Base-by-base conservation (phyloP, 306 rosid genomes). In the Vigna trinervia region DNA sequence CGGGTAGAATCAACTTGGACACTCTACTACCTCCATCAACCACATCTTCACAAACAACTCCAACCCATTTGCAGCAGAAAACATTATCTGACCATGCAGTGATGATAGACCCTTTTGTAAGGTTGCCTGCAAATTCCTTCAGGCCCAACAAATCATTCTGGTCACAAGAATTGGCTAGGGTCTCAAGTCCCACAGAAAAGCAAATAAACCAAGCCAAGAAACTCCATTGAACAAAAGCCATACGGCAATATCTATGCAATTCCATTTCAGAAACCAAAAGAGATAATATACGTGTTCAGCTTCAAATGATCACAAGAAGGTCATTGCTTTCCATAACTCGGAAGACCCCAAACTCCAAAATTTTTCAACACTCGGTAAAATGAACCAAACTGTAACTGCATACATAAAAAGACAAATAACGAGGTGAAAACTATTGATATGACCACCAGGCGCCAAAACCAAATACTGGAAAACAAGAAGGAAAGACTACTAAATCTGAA, bases 41-140 rank as follows among this genome's bases (percentile, higher is more conserved):
- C 62, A 75, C 69, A 82, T 56, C 86, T 78, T 76, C 88, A 77
- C 91, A 89, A 69, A 67, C 17, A 73, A 89, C 89, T 43, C 93
- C 93, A 57, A 34, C 58, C 93, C 93, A 89, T 9, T 51, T 76
- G 86, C 93, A 89, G 85, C 93, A 89, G 59, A n/a, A 45, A 69
- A 73, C 59, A 68, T 73, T 81, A 61, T 75, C 47, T 39, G 82
- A 71, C 91, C 93, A 89, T 13, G 77, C 26, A 36, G 70, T 61
- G 63, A 78, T 57, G 38, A 81, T 64, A 39, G 84, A 77, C 77
- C 82, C 86, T 75, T 82, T 80, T 19, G 77, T 69, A 36, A 89
- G 89, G 74, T 69, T 82, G 47, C 82, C 82, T 15, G 86, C 88
- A 82, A 89, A 87, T 61, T 79, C 86, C 72, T 77, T 89, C 17